Evolutionary conservation across 1,139 yeast genomes (phyloP).

Genomic region (Torulaspora globosa): DNA sequence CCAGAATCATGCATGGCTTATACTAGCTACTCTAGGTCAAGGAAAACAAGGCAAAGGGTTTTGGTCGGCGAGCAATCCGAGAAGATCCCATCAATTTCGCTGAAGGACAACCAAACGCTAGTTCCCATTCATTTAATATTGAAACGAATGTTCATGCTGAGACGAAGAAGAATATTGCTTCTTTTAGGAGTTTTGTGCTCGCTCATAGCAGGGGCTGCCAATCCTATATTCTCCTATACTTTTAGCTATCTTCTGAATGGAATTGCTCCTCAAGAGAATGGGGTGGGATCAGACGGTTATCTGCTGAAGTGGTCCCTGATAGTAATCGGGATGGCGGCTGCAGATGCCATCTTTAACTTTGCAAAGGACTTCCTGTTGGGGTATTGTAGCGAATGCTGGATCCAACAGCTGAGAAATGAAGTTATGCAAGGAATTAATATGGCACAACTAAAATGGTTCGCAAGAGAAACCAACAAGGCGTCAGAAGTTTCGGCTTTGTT

Average conservation of each 20-base stretch:
- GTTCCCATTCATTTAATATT: conserved; percentile 40
- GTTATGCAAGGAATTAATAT: conserved; percentile 48
- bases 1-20: neutral
- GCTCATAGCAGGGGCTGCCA: conserved; percentile 54
- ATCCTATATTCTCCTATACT: conserved; percentile 75
- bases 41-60: neutral
- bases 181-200: conserved; percentile 52
- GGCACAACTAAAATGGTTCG: conserved; percentile 58
- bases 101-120: conserved; percentile 13
- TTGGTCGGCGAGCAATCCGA: conserved; percentile 1
- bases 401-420: conserved; percentile 48
- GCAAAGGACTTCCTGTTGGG: conserved; percentile 49
- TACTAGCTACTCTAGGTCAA: neutral
- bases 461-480: conserved; percentile 40
- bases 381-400: conserved; percentile 66
- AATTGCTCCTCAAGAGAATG: conserved; percentile 42
- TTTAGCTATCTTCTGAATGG: conserved; percentile 64
- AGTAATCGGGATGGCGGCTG: conserved; percentile 55
- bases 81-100: conserved; percentile 8
- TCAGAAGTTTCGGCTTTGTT: conserved; percentile 63
- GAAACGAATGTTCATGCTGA: conserved; percentile 38
- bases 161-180: conserved; percentile 41
- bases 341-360: conserved; percentile 58
- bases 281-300: conserved; percentile 37
- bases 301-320: conserved; percentile 63